Evolutionary conservation across 768 basidiomycete genomes (phyloP), one percentile per base, ranked within the genome.

Genomic region (Suillus subalutaceus): DNA sequence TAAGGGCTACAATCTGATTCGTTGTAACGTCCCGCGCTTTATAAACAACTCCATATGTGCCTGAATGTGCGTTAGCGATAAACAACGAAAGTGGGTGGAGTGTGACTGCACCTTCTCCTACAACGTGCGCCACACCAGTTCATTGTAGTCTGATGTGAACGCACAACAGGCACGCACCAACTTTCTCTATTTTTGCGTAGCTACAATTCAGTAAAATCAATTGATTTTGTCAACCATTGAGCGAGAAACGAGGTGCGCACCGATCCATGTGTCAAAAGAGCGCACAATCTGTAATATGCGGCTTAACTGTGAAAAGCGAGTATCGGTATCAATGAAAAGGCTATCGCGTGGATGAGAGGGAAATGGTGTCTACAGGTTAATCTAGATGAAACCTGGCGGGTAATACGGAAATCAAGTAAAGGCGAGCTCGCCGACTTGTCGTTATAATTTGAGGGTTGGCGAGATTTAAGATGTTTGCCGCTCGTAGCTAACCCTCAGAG

Each of bases 11-110:
- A 70, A 98, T 89, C 71, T 88, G 80, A 75, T 91, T 91, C 10
- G 86, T 91, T 56, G 79, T 84, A 68, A 88, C 79, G 76, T 99
- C 96, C 70, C 89, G 87, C 48, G 97, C 97, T 79, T 98, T 97
- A 86, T 99, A 99, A 26, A 99, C 97, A 62, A 99, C 97, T 65
- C 97, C 97, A 71, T 99, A 99, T 32, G 97, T 98, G 71, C 97
- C 97, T 99, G 74, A 62, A 50, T 64, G 67, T 35, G 62, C 61
- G 65, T 63, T 6, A 63, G 58, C 57, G 23, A 52, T 44, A 57
- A 35, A 61, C 59, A 68, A 41, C 37, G 43, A 66, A n/a, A 70
- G 50, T 55, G 41, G 23, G 41, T 16, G 48, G 53, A 67, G 43
- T 37, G 40, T 58, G 50, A 38, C 30, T 70, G 23, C 69, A 81